Base-by-base conservation (phyloP, 257 asterid genomes). In the Solanum medicagineum region DNA sequence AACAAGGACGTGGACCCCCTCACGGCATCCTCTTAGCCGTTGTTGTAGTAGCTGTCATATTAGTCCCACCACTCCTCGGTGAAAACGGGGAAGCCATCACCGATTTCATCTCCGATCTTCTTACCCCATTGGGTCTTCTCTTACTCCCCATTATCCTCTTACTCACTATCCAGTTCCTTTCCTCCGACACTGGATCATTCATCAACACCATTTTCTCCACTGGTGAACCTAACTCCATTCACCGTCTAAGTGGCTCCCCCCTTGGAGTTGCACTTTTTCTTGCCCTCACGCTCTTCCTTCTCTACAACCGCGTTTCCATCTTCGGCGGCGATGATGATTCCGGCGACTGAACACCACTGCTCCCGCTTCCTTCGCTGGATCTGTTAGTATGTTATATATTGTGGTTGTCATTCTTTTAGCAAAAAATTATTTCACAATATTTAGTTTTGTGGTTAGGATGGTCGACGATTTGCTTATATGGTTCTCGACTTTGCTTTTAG, bases 281-380 rank as follows among this genome's bases (percentile, higher is more conserved):
- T 77, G 12, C 91, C 54, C 94, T 96, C 88, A 92, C 92, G 3
- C 71, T 96, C 32, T 59, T 96, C 40, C 97, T 96, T 3, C 97
- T 96, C 81, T 91, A 90, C 91, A 87, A 87, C 87, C 91, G 93
- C 42, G 82, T 93, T 32, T 93, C 95, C 53, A 93, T 94, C 89
- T 94, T 94, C 89, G 97, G 98, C 6, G 98, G 98, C 85, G 95
- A 86, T 11, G 98, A 91, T 36, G 98, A 94, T 83, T 91, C 97
- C 63, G 98, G 87, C 9, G 97, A 92, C 79, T 95, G 82, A 57
- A 59, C 15, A 10, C 14, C 3, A 22, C 54, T 60, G 12, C 17
- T 60, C 36, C 36, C 36, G 36, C 36, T 32, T 32, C 36, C 36
- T 81, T 81, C 19, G 59, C 40, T 22, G 81, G 59, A 57, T 44